Conservation (phyloP, 2,329 filamentous ascomycete species). For the Xylaria sp. region DNA sequence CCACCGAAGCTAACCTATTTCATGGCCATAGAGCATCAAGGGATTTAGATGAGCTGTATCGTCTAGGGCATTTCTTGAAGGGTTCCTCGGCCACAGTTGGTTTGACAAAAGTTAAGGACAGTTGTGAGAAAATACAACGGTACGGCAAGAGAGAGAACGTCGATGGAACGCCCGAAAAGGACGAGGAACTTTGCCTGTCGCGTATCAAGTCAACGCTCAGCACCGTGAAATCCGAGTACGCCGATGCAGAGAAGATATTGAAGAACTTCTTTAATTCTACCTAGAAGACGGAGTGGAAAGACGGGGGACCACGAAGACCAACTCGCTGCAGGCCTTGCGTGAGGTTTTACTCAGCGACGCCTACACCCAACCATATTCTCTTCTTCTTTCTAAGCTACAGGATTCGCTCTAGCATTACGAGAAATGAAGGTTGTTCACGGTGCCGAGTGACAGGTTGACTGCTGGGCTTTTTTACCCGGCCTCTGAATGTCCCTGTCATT, state of each 20-base stretch:
- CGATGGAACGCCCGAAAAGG: constrained; percentile 73
- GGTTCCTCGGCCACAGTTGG: constrained; percentile 95
- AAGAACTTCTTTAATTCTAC: constrained; percentile 70
- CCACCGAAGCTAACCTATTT: constrained; percentile 39
- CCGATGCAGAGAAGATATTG: constrained; percentile 76
- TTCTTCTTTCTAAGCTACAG: constrained; percentile 19
- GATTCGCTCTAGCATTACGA: constrained; percentile 45
- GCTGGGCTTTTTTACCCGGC: constrained; percentile 35
- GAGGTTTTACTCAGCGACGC: constrained; percentile 23
- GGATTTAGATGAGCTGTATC: constrained; percentile 80
- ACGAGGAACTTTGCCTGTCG: constrained; percentile 74
- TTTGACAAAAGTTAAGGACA: constrained; percentile 88
- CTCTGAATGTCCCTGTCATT: constrained; percentile 38
- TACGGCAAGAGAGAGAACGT: constrained; percentile 86
- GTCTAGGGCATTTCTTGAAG: constrained; percentile 94
- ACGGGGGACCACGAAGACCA: constrained; percentile 7
- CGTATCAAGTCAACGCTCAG: constrained; percentile 77
- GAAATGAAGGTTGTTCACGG: constrained; percentile 51
- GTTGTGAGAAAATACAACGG: constrained; percentile 96
- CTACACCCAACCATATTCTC: constrained; percentile 30
- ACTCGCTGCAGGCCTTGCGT: constrained; percentile 9
- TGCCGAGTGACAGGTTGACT: constrained; percentile 39
- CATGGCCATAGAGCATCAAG: constrained; percentile 66
- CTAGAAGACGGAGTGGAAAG: constrained; percentile 33
- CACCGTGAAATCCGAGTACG: constrained; percentile 80